Evolutionary conservation across 345 rosid genomes (phyloP).

Genomic region (Populus davidiana): DNA sequence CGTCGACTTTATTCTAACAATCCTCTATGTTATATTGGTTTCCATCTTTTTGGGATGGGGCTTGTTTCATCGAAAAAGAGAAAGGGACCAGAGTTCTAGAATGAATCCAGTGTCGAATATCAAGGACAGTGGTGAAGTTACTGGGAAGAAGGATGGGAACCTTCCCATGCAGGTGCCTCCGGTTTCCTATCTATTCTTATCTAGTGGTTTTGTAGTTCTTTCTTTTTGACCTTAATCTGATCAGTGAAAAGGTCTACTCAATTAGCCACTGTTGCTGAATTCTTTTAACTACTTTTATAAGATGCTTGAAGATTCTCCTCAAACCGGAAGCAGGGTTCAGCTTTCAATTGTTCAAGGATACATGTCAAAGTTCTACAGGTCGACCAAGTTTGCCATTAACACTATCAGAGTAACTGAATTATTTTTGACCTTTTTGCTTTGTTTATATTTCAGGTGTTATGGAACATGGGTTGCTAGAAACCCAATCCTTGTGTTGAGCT

Average conservation of each 20-base stretch:
- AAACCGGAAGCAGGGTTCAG: slow-evolving; percentile 52
- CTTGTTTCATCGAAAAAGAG: slow-evolving; percentile 50
- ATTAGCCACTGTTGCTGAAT: not conserved
- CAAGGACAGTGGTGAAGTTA: slow-evolving; percentile 37
- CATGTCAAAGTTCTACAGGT: slow-evolving; percentile 85
- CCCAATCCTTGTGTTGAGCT: slow-evolving; percentile 61
- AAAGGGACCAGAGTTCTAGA: slow-evolving; percentile 47
- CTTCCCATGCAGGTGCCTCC: slow-evolving; percentile 58
- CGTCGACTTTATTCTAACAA: slow-evolving; percentile 63
- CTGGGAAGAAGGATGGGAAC: slow-evolving; percentile 55
- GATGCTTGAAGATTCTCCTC: slow-evolving; percentile 74
- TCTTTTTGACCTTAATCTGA: slow-evolving; percentile 1
- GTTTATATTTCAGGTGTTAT: slow-evolving; percentile 60
- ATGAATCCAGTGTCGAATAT: slow-evolving; percentile 44
- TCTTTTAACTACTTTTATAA: slow-evolving; percentile 20
- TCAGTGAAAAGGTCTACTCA: not conserved
- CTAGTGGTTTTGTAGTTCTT: not conserved
- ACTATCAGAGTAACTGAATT: slow-evolving; percentile 10
- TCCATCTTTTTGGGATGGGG: slow-evolving; percentile 84
- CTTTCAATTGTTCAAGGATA: slow-evolving; percentile 89
- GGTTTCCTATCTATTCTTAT: not conserved
- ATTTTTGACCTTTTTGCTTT: slow-evolving; percentile 9
- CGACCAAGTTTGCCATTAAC: slow-evolving; percentile 14
- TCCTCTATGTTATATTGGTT: slow-evolving; percentile 64
- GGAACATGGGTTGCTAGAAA: slow-evolving; percentile 93